Evolutionary conservation across 441 rosid genomes (phyloP), one percentile per base, ranked within the genome.

Genomic region (Croton laevigatus): DNA sequence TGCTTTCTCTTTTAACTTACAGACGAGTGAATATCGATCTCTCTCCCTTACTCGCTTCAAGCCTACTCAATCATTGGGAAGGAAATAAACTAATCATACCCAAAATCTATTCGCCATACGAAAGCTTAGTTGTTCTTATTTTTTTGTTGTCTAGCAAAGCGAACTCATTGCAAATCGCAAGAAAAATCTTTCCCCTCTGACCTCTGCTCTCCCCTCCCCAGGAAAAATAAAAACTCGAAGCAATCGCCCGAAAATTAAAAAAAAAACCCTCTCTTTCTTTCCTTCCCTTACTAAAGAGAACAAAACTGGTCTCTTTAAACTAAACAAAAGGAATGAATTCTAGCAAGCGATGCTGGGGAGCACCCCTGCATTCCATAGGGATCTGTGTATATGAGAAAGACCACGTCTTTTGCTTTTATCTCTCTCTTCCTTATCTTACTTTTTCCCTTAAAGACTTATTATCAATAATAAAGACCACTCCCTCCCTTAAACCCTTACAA

Each of bases 321-420:
- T 83, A 83, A 86, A 77, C 88, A 83, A 76, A 88, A 76, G 78
- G 87, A 86, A 84, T 78, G 83, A 86, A 79, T 57, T 73, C 69
- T 61, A 78, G 75, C 83, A 74, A 81, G 77, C 81, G 74, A 84
- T 82, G 90, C 82, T 76, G 90, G 86, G 79, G 38, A 79, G 79
- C 76, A 69, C 54, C 86, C 82, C 80, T 75, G 84, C 87, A 81
- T 80, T 76, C 71, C 88, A 86, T 84, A 80, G 90, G 93, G 90
- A 86, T 88, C 90, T 82, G 89, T 84, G 89, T 76, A 52, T 55
- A 40, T 70, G 76, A 79, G 81, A 81, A 81, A 79, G 84, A 76
- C 84, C 74, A 54, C 72, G 44, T 42, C 73, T 42, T 74, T 57
- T 49, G 27, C 69, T 23, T 78, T 49, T 59, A 1, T 34, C 22